Conservation (phyloP, 2,329 filamentous ascomycete species). For the Beauveria australis region DNA sequence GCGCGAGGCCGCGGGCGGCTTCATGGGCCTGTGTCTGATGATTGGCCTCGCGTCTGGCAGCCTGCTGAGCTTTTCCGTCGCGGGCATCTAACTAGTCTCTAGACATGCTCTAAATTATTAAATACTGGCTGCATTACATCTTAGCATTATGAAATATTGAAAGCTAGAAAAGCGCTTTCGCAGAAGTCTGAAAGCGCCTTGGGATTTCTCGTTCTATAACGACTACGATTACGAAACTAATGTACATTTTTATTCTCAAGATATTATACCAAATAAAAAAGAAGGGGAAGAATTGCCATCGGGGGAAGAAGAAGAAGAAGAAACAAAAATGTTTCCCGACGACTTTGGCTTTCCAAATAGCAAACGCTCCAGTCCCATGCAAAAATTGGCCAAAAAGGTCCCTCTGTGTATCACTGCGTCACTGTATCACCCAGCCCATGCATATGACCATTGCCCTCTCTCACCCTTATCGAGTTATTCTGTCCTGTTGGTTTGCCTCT, state of each 20-base stretch:
- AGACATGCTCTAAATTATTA: slow-evolving; percentile 11
- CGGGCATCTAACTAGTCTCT: slow-evolving; percentile 32
- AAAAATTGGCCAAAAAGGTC: not conserved
- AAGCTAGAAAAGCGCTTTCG: not conserved
- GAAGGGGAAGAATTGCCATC: not conserved
- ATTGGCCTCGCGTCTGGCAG: slow-evolving; percentile 78
- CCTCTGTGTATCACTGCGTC: not conserved
- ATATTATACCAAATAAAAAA: not conserved
- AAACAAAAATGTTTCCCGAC: not conserved
- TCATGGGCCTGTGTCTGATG: slow-evolving; percentile 90
- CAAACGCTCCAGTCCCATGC: not conserved
- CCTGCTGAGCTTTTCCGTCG: slow-evolving; percentile 73
- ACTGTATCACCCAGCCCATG: not conserved
- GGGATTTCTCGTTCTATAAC: not conserved
- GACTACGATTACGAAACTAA: slow-evolving; percentile 5
- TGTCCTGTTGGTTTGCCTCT: slow-evolving; percentile 4
- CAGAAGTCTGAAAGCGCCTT: not conserved
- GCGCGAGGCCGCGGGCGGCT: slow-evolving; percentile 80
- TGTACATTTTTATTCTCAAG: not conserved
- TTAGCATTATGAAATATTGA: not conserved
- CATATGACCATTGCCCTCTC: not conserved
- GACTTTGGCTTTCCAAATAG: not conserved
- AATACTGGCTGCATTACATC: not conserved
- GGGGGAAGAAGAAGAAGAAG: not conserved
- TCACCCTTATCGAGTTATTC: not conserved